Evolutionary conservation across 2,329 filamentous ascomycete species (phyloP).

Genomic region (Rosellinia necatrix): DNA sequence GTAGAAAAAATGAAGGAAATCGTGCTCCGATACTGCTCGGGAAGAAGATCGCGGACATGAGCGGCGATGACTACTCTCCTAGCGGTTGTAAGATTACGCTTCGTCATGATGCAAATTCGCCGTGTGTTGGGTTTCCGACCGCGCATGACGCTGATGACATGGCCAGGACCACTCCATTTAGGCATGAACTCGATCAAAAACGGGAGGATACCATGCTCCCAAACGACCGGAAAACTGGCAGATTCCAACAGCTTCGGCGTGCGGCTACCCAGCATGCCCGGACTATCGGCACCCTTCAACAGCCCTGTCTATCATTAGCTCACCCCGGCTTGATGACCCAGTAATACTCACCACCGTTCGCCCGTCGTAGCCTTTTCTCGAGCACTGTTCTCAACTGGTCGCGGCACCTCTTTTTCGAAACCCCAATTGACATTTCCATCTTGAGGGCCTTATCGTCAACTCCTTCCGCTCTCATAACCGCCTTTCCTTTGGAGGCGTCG

Average conservation of each 20-base stretch:
- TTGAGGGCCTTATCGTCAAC: conserved; percentile 36
- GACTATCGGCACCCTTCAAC: conserved; percentile 40
- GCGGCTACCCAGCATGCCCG: conserved; percentile 37
- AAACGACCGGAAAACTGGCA: conserved; percentile 47
- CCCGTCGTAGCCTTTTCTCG: conserved; percentile 42
- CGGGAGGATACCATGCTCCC: conserved; percentile 50
- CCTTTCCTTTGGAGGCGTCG: neutral
- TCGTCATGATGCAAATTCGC: conserved; percentile 49
- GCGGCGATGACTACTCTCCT: conserved; percentile 46
- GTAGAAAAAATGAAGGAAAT: conserved; percentile 46
- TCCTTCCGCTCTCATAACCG: neutral
- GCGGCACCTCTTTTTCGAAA: conserved; percentile 44
- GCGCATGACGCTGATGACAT: conserved; percentile 46
- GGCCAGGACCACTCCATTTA: conserved; percentile 47
- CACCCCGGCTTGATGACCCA: neutral
- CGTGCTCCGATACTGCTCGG: conserved; percentile 38
- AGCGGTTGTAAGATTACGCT: conserved; percentile 41
- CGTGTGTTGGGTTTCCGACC: conserved; percentile 43
- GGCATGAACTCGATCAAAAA: conserved; percentile 50
- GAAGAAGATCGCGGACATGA: conserved; percentile 49
- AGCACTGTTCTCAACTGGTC: conserved; percentile 43
- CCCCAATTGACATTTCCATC: conserved; percentile 37
- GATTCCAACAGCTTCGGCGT: conserved; percentile 41
- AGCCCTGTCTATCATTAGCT: conserved; percentile 29
- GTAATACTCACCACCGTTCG: conserved; percentile 34